Evolutionary conservation across 2,329 filamentous ascomycete species (phyloP), one percentile per base, ranked within the genome.

Genomic region (Aspergillus uvarum): DNA sequence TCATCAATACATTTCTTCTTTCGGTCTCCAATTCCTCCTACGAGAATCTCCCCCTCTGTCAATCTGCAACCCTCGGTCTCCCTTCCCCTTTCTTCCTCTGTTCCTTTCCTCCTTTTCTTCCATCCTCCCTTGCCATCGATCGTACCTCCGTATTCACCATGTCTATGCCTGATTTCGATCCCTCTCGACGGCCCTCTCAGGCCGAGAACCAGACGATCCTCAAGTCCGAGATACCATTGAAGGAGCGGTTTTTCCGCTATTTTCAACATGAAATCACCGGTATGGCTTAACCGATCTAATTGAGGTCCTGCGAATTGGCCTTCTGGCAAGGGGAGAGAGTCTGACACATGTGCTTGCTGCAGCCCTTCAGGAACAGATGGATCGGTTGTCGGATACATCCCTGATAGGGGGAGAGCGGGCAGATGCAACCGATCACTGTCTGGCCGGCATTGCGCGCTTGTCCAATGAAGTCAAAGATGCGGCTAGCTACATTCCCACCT

Each of bases 381-480:
- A 83, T 54, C 83, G 84, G 55, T 84, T 97, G 1, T 80, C 83
- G 22, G 82, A 85, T 52, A 82, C 87, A 22, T 82, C 89, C 14
- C 74, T 84, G 12, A 77, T 88, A 1, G 89, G 84, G 51, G 89
- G 89, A 62, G 91, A 95, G 75, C 89, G 91, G 48, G 86, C 89
- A 63, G 89, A 94, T 73, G 91, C 91, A 54, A 87, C 90, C 51
- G 92, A 96, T 67, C 85, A 90, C 69, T 89, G 92, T 66, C 83
- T 96, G 14, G 87, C 89, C 16, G 86, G 87, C 63, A 95, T 98
- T 68, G 88, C 90, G 31, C 85, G 87, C 59, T 83, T 98, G 16
- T 92, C 92, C 1, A 89, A 89, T 64, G 89, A 95, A 68, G 90
- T 97, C 44, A 89, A 91, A 66, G 92, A 97, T 76, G 90, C 91